A percentile compares a stretch with the other conserved stretches of the same genome.
Conservation (phyloP, 23 red algal species). For the Gracilaria domingensis region DNA sequence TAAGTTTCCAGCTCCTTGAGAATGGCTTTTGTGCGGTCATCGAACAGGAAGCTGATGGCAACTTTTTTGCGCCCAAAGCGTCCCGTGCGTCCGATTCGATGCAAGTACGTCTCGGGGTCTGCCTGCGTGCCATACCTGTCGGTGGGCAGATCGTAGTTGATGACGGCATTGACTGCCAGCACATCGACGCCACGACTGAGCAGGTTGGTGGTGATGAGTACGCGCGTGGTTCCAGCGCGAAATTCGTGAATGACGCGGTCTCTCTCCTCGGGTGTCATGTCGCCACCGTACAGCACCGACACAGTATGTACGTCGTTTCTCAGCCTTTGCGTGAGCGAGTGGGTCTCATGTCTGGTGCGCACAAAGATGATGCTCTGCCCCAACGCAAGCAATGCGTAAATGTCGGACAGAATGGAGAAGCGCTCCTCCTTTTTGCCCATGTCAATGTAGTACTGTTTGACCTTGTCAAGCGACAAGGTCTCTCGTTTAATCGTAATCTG, state of each 20-base stretch:
- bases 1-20: constrained; percentile 90
- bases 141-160: constrained; percentile 97
- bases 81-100: constrained; percentile 96
- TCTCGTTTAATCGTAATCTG: constrained; percentile 96
- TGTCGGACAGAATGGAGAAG: constrained; percentile 85
- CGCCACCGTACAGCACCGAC: constrained; percentile 88
- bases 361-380: constrained; percentile 98
- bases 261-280: constrained; percentile 94
- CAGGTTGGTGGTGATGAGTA: constrained; percentile 91
- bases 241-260: constrained; percentile 96
- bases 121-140: constrained; percentile 44
- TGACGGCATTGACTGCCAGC: constrained; percentile 84
- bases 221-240: constrained; percentile 83
- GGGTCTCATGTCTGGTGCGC: constrained; percentile 60
- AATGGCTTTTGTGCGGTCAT: constrained; percentile 50
- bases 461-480: constrained; percentile 83
- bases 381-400: constrained; percentile 82
- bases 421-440: constrained; percentile 76
- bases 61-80: constrained; percentile 94
- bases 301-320: constrained; percentile 90
- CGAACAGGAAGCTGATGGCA: constrained; percentile 97
- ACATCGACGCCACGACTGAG: constrained; percentile 96
- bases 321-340: constrained; percentile 65
- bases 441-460: constrained; percentile 92
- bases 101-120: constrained; percentile 95